Evolutionary conservation across 2,329 filamentous ascomycete genomes (phyloP), one percentile per base, ranked within the genome.

Genomic region (Kalaharituber pfeilii): DNA sequence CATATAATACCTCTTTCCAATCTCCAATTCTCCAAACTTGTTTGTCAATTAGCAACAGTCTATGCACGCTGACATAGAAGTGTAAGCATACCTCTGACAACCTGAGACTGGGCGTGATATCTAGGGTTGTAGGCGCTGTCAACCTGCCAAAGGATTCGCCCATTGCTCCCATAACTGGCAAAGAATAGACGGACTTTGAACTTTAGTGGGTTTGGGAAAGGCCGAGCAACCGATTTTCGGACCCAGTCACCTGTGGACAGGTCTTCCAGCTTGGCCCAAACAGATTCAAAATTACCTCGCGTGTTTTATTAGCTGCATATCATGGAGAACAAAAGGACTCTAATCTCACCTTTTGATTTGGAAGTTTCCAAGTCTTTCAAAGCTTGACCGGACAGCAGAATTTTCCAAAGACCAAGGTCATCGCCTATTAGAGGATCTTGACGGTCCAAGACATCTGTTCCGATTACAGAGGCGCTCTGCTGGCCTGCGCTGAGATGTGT

Each of bases 181-280:
- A 54, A n/a, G 27, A 47, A 49, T n/a, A 56, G 27, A 39, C 29
- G 51, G 25, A 39, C 45, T 13, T 13, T 49, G 26, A 6, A 49
- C 29, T n/a, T n/a, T 33, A n/a, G 8, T 8, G 29, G 8, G 8
- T 8, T n/a, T n/a, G n/a, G n/a, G n/a, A n/a, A n/a, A 8, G 29
- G 29, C 8, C 29, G 29, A n/a, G 29, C 29, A 5, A 57, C 26
- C 3, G 56, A 53, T 11, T 36, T 47, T 2, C 52, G 18, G 22
- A 15, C 36, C 58, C 58, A 60, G 11, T 58, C 56, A 6, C 58
- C 58, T n/a, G 58, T 58, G 11, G 58, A 53, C n/a, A 60, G 45
- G 8, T 36, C 44, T 28, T 49, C 33, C 4, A 60, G 33, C 26
- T 57, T 56, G 11, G 25, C 36, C 26, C 51, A 49, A 24, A 60